Evolutionary conservation across 2,329 filamentous ascomycete species (phyloP).

Genomic region (Penicillium frequentans): DNA sequence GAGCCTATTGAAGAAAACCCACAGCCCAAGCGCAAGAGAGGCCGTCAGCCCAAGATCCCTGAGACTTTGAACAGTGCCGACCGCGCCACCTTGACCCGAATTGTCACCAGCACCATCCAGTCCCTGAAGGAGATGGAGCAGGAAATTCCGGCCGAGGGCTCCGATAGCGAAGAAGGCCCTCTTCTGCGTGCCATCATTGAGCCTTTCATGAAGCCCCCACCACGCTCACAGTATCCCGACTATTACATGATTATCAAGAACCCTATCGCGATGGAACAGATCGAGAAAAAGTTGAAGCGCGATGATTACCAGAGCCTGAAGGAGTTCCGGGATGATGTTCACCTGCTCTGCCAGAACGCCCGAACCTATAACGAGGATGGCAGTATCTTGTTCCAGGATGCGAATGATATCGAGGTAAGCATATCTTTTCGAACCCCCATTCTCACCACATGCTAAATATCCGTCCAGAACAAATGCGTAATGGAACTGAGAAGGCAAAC

Average conservation of each 20-base stretch:
- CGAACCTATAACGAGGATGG: conserved; percentile 96
- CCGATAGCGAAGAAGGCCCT: conserved; percentile 53
- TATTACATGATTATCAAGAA: conserved; percentile 92
- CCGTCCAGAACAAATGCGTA: conserved; percentile 48
- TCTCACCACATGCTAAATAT: background rate
- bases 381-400: conserved; percentile 88
- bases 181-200: conserved; percentile 81
- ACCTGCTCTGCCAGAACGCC: conserved; percentile 84
- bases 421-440: background rate
- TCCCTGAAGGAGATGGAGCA: conserved; percentile 81
- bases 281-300: conserved; percentile 92
- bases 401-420: conserved; percentile 86
- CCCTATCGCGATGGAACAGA: conserved; percentile 95
- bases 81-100: conserved; percentile 75
- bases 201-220: conserved; percentile 87
- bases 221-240: conserved; percentile 85
- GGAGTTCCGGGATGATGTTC: conserved; percentile 80
- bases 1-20: conserved; percentile 75
- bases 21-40: conserved; percentile 73
- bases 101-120: conserved; percentile 75
- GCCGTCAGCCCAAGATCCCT: conserved; percentile 68
- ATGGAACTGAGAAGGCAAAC: conserved; percentile 56
- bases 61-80: conserved; percentile 68
- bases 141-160: conserved; percentile 57
- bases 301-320: conserved; percentile 83